A percentile compares a stretch with the other conserved stretches of the same genome.
phyloP scores from a whole-genome alignment of 331 rosid species.

The Quercus phellos region DNA sequence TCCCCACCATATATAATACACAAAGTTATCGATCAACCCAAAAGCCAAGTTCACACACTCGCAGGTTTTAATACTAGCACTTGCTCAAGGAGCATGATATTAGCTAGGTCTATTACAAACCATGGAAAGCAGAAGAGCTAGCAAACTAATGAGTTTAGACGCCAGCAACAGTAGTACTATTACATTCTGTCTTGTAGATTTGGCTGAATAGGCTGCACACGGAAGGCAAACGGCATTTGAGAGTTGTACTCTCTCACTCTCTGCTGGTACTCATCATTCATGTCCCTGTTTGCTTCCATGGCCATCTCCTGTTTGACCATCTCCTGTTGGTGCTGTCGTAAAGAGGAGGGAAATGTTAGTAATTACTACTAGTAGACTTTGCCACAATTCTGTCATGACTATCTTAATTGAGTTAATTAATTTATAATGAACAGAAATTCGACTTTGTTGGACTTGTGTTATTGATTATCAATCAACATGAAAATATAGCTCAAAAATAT shows the following conservation, averaged over 20 bases:
- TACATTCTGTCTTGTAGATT: conserved; percentile 48
- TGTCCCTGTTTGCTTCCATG: conserved; percentile 48
- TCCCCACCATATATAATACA: too few relatives aligned
- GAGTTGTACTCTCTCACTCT: conserved; percentile 40
- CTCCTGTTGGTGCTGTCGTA: conserved; percentile 45
- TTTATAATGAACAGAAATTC: too few relatives aligned
- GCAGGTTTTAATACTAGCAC: too few relatives aligned
- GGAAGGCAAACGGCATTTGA: conserved; percentile 47
- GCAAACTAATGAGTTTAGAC: neutral
- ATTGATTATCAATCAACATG: too few relatives aligned
- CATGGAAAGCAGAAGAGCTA: neutral
- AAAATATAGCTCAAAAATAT: too few relatives aligned
- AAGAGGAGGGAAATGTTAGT: neutral
- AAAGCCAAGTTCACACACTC: too few relatives aligned
- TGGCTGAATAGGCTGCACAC: conserved; percentile 69
- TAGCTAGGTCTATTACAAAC: neutral
- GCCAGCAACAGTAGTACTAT: neutral
- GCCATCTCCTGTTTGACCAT: conserved; percentile 52
- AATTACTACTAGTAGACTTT: neutral
- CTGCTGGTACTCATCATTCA: conserved; percentile 50
- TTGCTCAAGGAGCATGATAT: too few relatives aligned
- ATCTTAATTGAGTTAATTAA: too few relatives aligned
- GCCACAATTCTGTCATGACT: neutral
- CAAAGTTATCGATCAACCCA: too few relatives aligned
- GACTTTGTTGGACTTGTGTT: too few relatives aligned